A percentile compares a stretch with the other conserved stretches of the same genome.
Conservation (phyloP, 345 rosid species). For the Eucalyptus curtisii region DNA sequence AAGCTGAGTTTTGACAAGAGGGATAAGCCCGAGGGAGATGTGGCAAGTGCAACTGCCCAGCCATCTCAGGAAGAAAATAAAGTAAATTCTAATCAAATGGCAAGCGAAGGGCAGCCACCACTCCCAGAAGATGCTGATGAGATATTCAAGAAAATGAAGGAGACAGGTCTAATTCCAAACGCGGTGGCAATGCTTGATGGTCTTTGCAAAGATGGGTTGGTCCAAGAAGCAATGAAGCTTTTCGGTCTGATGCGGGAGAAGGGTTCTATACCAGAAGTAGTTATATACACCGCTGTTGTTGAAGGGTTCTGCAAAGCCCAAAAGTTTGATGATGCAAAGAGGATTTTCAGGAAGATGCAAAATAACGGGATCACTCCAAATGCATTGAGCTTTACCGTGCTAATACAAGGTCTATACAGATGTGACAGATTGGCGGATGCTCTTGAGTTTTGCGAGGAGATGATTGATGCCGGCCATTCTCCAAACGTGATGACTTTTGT, state of each 20-base stretch:
- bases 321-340: conserved; percentile 64
- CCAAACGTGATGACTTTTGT: conserved; percentile 75
- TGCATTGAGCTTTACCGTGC: conserved; percentile 49
- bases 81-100: not conserved
- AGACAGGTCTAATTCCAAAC: conserved; percentile 79
- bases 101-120: not conserved
- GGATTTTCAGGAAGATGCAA: conserved; percentile 83
- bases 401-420: conserved; percentile 59
- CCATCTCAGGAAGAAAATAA: conserved; percentile 5
- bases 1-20: conserved; percentile 31
- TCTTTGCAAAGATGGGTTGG: conserved; percentile 86
- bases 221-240: conserved; percentile 87
- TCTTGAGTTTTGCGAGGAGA: conserved; percentile 38
- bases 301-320: conserved; percentile 85
- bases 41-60: not conserved
- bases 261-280: conserved; percentile 86
- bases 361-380: conserved; percentile 53
- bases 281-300: conserved; percentile 84
- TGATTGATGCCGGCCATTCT: conserved; percentile 87
- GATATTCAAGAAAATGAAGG: conserved; percentile 82
- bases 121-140: conserved; percentile 38
- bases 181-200: conserved; percentile 98
- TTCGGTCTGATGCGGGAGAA: conserved; percentile 73
- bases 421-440: conserved; percentile 55
- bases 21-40: not conserved